phyloP scores from a whole-genome alignment of 2,329 filamentous ascomycete genomes.

The Myotisia sp. region DNA sequence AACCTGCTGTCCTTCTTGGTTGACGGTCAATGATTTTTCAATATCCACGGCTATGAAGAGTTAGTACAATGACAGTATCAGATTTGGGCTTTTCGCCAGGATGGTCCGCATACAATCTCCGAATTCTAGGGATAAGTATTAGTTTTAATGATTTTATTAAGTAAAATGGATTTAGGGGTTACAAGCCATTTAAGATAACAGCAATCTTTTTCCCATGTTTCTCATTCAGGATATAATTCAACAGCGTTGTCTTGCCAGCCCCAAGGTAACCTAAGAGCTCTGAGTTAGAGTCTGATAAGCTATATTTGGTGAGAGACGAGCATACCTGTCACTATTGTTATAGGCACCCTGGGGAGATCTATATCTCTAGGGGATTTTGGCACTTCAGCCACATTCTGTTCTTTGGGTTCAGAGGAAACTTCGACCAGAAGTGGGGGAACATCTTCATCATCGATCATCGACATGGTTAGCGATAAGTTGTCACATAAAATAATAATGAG shows the following conservation, averaged over 20 bases:
- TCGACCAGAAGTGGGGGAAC: conserved; percentile 33
- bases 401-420: conserved; percentile 19
- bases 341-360: conserved; percentile 30
- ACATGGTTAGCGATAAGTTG: too few species aligned
- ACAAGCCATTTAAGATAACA: conserved; percentile 79
- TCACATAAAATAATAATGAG: too few species aligned
- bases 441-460: conserved; percentile 23
- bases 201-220: conserved; percentile 96
- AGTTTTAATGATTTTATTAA: background rate
- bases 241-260: conserved; percentile 82
- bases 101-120: conserved; percentile 50
- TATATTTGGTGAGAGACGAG: background rate
- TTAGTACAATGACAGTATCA: conserved; percentile 2
- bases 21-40: conserved; percentile 88
- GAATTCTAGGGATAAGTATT: conserved; percentile 44
- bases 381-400: conserved; percentile 13
- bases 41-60: conserved; percentile 63
- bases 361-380: conserved; percentile 18
- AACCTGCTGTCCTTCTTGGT: conserved; percentile 64
- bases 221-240: conserved; percentile 91
- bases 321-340: conserved; percentile 38
- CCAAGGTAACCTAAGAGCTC: conserved; percentile 65
- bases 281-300: background rate
- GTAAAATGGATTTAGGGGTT: background rate
- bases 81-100: conserved; percentile 1